Evolutionary conservation across 345 rosid genomes (phyloP).

Genomic region (Litchi chinensis): DNA sequence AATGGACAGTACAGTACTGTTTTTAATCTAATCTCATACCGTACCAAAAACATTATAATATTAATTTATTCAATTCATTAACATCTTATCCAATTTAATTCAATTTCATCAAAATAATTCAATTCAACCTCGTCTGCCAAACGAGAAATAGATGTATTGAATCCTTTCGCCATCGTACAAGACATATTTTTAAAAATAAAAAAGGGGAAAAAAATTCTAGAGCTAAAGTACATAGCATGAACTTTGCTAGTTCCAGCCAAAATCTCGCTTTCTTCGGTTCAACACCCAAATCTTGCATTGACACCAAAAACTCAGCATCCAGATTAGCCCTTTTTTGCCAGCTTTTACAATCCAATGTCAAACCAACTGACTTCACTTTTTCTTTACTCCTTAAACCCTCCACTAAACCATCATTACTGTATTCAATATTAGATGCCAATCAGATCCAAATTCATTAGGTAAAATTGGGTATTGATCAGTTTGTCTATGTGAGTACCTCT

Average conservation of each 20-base stretch:
- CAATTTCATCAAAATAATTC: no score
- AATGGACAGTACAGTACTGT: no score
- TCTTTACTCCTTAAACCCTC: slow-evolving; percentile 53
- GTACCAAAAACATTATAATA: no score
- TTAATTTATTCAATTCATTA: no score
- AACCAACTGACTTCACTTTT: slow-evolving; percentile 59
- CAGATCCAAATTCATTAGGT: slow-evolving; percentile 57
- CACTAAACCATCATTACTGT: slow-evolving; percentile 23
- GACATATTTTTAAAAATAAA: no score
- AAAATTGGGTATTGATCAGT: slow-evolving; percentile 54
- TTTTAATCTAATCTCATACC: no score
- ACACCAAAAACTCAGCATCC: slow-evolving; percentile 40
- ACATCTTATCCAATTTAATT: no score
- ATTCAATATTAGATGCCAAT: slow-evolving; percentile 30
- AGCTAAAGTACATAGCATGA: slow-evolving; percentile 23
- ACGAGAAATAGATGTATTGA: no score
- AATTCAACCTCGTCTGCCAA: no score
- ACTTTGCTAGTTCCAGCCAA: slow-evolving; percentile 24
- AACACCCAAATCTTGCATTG: slow-evolving; percentile 41
- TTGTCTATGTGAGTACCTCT: slow-evolving; percentile 61
- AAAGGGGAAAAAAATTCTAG: no score
- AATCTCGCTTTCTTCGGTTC: slow-evolving; percentile 50
- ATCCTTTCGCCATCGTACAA: no score
- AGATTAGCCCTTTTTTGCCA: slow-evolving; percentile 50
- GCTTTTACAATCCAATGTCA: slow-evolving; percentile 45